Conservation (phyloP, 2,329 filamentous ascomycete species). For the Domatiomyces globalis region DNA sequence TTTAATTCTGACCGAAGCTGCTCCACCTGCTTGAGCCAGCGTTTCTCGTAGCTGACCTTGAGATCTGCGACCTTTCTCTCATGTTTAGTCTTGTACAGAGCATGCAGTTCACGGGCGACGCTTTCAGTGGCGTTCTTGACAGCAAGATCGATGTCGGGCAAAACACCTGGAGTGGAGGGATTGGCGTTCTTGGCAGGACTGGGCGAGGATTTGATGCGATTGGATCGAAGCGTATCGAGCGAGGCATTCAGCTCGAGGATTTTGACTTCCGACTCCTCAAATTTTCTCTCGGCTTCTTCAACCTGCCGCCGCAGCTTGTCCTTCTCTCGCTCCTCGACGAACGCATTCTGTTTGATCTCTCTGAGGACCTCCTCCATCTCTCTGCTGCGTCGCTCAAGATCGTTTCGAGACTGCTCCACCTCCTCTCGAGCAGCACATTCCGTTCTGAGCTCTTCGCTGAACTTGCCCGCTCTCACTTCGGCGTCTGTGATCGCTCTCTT, state of each 20-base stretch:
- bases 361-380: constrained; percentile 75
- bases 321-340: constrained; percentile 61
- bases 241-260: constrained; percentile 34
- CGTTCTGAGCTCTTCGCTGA: constrained; percentile 68
- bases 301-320: constrained; percentile 63
- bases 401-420: constrained; percentile 58
- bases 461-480: constrained; percentile 79
- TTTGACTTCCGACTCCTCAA: constrained; percentile 32
- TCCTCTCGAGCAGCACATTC: constrained; percentile 57
- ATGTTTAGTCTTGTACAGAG: constrained; percentile 92
- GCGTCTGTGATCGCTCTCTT: constrained; percentile 81
- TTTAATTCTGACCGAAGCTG: constrained; percentile 62
- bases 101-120: constrained; percentile 84
- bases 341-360: constrained; percentile 68
- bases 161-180: constrained; percentile 14
- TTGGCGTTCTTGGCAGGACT: constrained; percentile 23
- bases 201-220: constrained; percentile 18
- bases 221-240: constrained; percentile 29
- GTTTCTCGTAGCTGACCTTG: constrained; percentile 65
- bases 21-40: constrained; percentile 76
- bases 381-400: constrained; percentile 70
- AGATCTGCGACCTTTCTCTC: constrained; percentile 88
- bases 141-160: constrained; percentile 42
- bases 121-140: constrained; percentile 78
- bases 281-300: constrained; percentile 56